Evolutionary conservation across 768 basidiomycete species (phyloP).

Genomic region (Sarcomyxa edulis): DNA sequence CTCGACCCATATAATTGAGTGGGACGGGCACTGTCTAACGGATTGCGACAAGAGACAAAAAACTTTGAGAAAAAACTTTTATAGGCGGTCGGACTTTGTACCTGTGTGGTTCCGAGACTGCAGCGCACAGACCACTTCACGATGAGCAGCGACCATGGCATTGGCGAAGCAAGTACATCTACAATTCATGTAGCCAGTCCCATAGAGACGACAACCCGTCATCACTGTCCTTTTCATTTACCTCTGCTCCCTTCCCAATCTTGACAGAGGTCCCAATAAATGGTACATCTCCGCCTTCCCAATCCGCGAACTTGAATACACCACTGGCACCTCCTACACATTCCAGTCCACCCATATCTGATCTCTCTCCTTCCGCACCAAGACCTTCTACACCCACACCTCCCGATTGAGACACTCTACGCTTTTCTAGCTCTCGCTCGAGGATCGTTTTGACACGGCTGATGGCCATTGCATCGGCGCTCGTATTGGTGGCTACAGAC

Average conservation of each 20-base stretch:
- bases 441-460: constrained; percentile 72
- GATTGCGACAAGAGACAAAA: constrained; percentile 38
- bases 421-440: constrained; percentile 81
- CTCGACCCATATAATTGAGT: constrained; percentile 40
- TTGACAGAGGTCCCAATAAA: constrained; percentile 58
- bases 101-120: neutral
- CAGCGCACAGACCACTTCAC: neutral
- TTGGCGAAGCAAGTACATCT: too few species aligned
- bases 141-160: too few species aligned
- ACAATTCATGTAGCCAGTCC: neutral
- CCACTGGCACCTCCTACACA: constrained; percentile 49
- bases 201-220: neutral
- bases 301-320: constrained; percentile 68
- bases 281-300: constrained; percentile 79
- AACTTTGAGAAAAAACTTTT: neutral
- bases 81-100: neutral
- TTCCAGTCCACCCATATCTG: constrained; percentile 72
- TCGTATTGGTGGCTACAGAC: constrained; percentile 28
- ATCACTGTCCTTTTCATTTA: neutral
- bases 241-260: constrained; percentile 1
- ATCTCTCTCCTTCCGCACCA: constrained; percentile 59
- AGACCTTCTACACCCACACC: constrained; percentile 71
- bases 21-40: constrained; percentile 72
- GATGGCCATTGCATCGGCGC: constrained; percentile 45
- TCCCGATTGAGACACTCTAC: constrained; percentile 55